Evolutionary conservation across 345 rosid species (phyloP).

Genomic region (Balakata baccata): DNA sequence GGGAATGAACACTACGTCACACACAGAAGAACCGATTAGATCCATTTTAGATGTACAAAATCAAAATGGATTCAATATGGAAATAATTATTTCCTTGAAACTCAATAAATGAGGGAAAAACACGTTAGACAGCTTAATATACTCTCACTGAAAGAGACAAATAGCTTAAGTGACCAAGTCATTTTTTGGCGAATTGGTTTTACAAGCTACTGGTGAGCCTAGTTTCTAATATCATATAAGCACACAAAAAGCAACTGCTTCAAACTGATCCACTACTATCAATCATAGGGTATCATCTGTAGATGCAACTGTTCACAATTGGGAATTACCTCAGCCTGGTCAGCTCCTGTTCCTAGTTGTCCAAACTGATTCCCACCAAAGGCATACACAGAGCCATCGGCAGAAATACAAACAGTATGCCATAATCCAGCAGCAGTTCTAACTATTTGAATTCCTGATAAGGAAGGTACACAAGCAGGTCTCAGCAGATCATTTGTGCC

Average conservation of each 20-base stretch:
- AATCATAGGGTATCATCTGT: not conserved
- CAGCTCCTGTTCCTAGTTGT: conserved; percentile 74
- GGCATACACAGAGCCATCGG: conserved; percentile 58
- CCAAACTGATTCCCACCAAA: conserved; percentile 95
- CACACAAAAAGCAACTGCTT: not conserved
- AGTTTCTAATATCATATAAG: not conserved
- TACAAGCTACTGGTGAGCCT: not conserved
- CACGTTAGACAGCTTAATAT: not conserved
- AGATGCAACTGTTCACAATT: too few species aligned
- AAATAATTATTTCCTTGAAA: not conserved
- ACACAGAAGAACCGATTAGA: not conserved
- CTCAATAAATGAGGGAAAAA: not conserved
- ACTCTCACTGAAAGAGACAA: not conserved
- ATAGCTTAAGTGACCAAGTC: not conserved
- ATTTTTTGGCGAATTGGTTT: not conserved
- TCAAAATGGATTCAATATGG: not conserved
- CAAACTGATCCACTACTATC: too few species aligned
- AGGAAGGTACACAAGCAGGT: conserved; percentile 58
- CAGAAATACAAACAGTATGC: conserved; percentile 70
- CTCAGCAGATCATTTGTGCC: conserved; percentile 63
- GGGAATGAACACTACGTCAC: not conserved
- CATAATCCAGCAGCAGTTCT: conserved; percentile 73
- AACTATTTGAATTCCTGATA: conserved; percentile 44
- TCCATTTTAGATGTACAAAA: not conserved
- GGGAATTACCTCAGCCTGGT: conserved; percentile 61